Conservation (phyloP, 78 protist genomes). For the Dictyostelium purpureum region DNA sequence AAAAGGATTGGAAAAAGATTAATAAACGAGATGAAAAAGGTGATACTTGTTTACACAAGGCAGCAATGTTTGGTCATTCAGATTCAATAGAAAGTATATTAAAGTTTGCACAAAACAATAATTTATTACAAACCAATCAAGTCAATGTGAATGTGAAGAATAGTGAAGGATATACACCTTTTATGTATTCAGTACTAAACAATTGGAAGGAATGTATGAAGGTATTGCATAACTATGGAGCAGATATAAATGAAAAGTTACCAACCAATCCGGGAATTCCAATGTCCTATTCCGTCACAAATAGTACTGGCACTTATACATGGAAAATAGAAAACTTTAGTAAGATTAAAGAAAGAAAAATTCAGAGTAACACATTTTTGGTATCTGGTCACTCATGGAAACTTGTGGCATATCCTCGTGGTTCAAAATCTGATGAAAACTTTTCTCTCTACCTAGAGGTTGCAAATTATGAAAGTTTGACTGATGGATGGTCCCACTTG, state of each 20-base stretch:
- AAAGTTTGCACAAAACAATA: neutral
- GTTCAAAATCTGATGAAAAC: conserved; percentile 50
- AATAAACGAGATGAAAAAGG: conserved; percentile 56
- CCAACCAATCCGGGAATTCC: conserved; percentile 72
- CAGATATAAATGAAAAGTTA: conserved; percentile 50
- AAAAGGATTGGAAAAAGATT: conserved; percentile 47
- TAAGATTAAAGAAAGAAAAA: conserved; percentile 52
- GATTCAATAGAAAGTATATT: conserved; percentile 40
- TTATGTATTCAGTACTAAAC: conserved; percentile 46
- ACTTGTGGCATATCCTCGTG: conserved; percentile 60
- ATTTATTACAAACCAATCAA: neutral
- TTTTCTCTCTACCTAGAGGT: conserved; percentile 58
- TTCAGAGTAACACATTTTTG: conserved; percentile 35
- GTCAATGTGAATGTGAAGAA: conserved; percentile 25
- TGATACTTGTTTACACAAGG: conserved; percentile 68
- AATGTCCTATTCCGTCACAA: conserved; percentile 18
- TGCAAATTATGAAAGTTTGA: conserved; percentile 34
- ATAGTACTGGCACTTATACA: conserved; percentile 29
- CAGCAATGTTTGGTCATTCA: conserved; percentile 51
- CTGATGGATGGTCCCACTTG: conserved; percentile 65
- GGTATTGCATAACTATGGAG: neutral
- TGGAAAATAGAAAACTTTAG: conserved; percentile 63
- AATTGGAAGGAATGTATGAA: conserved; percentile 31
- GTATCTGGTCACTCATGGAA: conserved; percentile 61
- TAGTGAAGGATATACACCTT: conserved; percentile 60